Base-by-base conservation (phyloP, 2,329 filamentous ascomycete species). In the Ilyonectria sp. region DNA sequence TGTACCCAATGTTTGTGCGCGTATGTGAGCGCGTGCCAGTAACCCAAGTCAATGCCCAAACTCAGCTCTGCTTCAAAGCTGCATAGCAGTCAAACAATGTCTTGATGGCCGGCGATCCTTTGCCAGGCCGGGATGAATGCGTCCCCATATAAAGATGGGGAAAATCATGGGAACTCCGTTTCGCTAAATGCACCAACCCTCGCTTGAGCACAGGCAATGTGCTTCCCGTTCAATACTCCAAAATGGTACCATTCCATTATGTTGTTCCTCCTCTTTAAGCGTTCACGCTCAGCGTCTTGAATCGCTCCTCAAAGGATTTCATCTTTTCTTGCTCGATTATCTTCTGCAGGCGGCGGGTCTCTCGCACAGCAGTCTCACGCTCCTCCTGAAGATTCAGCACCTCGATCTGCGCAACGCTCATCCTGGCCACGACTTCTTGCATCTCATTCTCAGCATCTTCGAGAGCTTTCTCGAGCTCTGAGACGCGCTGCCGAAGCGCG, bases 351-450 rank as follows among this genome's bases (percentile, higher is more conserved):
- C 85, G 87, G 74, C 89, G 87, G 65, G 93, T 94, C 79, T 92
- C 88, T 57, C 90, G 88, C 74, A 93, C 88, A 23, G 93, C 93
- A 71, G 91, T 90, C 76, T 96, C 93, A 74, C 90, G 87, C 80
- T 92, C 89, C 72, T 90, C 89, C 79, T 95, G 93, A 54, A 97
- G 85, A 78, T 94, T 92, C 75, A 93, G 90, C 52, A 96, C 93
- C 81, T 95, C 92, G 70, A 95, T 93, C 82, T 96, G 93, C 29
- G 93, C 92, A 74, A 86, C 85, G 81, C 93, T 95, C 91, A 97
- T 95, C 74, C 90, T 88, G 67, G 90, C 86, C 17, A 96, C 91
- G 6, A 96, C 93, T 76, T 93, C 91, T 76, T 94, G 90, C 92
- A 96, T 95, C 81, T 95, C 93, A 53, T 85, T 86, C 76, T 96